phyloP scores from a whole-genome alignment of 164 flowering plant genomes.

The Dillenia suffruticosa region DNA sequence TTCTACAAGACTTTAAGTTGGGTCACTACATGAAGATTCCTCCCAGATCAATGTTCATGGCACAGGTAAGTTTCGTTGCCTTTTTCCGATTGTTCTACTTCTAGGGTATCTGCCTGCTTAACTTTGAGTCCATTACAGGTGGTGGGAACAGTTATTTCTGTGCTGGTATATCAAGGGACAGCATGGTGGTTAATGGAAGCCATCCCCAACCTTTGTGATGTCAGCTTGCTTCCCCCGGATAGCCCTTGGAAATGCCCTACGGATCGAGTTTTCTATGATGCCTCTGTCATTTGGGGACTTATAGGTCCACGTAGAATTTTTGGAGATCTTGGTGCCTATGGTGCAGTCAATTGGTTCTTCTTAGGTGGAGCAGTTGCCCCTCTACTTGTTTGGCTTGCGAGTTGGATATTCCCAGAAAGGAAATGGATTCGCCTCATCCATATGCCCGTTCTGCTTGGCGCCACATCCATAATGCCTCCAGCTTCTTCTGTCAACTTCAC shows the following conservation, averaged over 20 bases:
- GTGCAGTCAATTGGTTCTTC: slow-evolving; percentile 21
- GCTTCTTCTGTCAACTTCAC: slow-evolving; percentile 26
- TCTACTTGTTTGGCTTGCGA: slow-evolving; percentile 17
- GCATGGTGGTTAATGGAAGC: slow-evolving; percentile 25
- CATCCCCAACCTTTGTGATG: slow-evolving; percentile 21
- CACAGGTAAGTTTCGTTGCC: slow-evolving; percentile 12
- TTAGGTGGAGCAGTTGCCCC: slow-evolving; percentile 25
- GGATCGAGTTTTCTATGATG: slow-evolving; percentile 25
- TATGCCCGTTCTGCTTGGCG: slow-evolving; percentile 27
- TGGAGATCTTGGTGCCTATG: slow-evolving; percentile 19
- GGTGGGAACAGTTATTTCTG: slow-evolving; percentile 18
- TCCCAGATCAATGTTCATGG: slow-evolving; percentile 28
- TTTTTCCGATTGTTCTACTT: background rate
- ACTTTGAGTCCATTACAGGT: slow-evolving; percentile 6
- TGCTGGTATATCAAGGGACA: slow-evolving; percentile 14
- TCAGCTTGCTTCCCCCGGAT: background rate
- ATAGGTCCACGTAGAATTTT: slow-evolving; percentile 22
- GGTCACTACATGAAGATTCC: slow-evolving; percentile 16
- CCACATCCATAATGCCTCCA: slow-evolving; percentile 23
- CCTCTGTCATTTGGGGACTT: slow-evolving; percentile 27
- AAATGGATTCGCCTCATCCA: slow-evolving; percentile 21
- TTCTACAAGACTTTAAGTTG: slow-evolving; percentile 22
- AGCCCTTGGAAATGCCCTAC: slow-evolving; percentile 24
- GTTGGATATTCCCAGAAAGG: slow-evolving; percentile 15
- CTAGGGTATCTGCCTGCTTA: no score